Evolutionary conservation across 495 filamentous ascomycete genomes (phyloP), one percentile per base, ranked within the genome.

Genomic region (Friedmanniomyces simplex): DNA sequence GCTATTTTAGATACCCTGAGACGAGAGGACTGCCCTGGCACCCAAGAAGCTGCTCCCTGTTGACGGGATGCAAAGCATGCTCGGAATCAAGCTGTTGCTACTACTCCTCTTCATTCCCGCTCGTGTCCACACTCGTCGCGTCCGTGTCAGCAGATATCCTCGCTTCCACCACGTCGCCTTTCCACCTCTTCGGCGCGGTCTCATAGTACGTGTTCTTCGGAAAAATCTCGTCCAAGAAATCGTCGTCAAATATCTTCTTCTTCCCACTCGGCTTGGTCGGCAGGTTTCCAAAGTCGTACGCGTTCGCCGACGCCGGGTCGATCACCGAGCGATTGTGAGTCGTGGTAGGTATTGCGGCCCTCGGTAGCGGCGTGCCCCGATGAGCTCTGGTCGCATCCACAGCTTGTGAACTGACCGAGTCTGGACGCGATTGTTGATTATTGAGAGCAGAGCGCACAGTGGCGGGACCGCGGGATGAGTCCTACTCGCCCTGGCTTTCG

Each of bases 231-330:
- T 57, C 52, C 25, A 61, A 36, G 16, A 49, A 32, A 10, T 50
- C 48, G n/a, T 55, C 52, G 24, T 61, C 58, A 37, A 61, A 61
- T 14, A 61, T 57, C 22, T 12, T 28, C 36, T 50, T 52, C 41
- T 47, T 56, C 16, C 51, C 50, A 1, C 11, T 25, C 11, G 57
- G 49, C 39, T 28, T 36, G 10, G 20, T 18, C 12, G 48, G 16
- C 41, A 16, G 16, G 13, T 26, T n/a, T 2, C 26, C 34, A 18
- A n/a, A 43, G 34, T 20, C 20, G 3, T 45, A 24, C 36, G 42
- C 42, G 20, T 14, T 21, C 11, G 46, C 2, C 18, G 41, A 18
- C 20, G 20, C 28, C 18, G 54, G 25, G 10, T 10, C 10, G 28
- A 3, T 32, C 10, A 7, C 25, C 24, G 14, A 36, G 13, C 20